Evolutionary conservation across 2,329 filamentous ascomycete genomes (phyloP).

Genomic region (Aspergillus pseudonomiae): DNA sequence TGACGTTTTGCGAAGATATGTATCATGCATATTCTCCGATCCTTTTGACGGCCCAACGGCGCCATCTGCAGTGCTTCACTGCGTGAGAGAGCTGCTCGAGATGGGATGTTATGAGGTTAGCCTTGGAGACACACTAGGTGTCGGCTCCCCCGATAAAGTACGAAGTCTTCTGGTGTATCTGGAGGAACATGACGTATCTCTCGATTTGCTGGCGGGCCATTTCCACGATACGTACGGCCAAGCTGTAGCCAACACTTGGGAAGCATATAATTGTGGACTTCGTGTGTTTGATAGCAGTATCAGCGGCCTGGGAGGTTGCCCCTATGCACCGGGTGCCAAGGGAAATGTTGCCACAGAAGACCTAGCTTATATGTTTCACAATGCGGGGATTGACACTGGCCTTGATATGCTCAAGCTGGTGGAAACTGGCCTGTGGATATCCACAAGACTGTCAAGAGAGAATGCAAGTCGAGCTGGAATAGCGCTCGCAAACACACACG

Average conservation of each 20-base stretch:
- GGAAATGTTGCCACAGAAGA: constrained; percentile 87
- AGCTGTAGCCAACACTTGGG: constrained; percentile 78
- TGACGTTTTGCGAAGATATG: constrained; percentile 21
- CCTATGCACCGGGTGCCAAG: constrained; percentile 81
- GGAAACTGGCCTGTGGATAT: constrained; percentile 74
- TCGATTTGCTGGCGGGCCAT: constrained; percentile 75
- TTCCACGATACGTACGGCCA: constrained; percentile 90
- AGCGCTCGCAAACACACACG: constrained; percentile 40
- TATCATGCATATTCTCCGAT: constrained; percentile 48
- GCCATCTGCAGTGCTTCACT: constrained; percentile 53
- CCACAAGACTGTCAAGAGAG: constrained; percentile 37
- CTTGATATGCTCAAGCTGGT: constrained; percentile 65
- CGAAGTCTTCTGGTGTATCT: constrained; percentile 37
- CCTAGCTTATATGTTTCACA: constrained; percentile 68
- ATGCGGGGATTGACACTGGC: constrained; percentile 72
- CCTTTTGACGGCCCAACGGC: constrained; percentile 58
- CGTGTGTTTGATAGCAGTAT: constrained; percentile 79
- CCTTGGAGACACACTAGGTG: constrained; percentile 86
- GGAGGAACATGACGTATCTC: constrained; percentile 58
- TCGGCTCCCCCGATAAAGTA: constrained; percentile 65
- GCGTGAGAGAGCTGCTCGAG: constrained; percentile 66
- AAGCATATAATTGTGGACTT: constrained; percentile 76
- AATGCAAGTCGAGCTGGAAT: constrained; percentile 71
- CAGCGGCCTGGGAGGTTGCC: constrained; percentile 79
- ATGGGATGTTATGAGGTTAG: constrained; percentile 91